Percentiles rank a stretch among this genome's conserved stretches.
These are phyloP conservation scores for Durotheca rogersii DNA, from an alignment of 495 filamentous ascomycete genomes.

Conservation along the genomic window DNA sequence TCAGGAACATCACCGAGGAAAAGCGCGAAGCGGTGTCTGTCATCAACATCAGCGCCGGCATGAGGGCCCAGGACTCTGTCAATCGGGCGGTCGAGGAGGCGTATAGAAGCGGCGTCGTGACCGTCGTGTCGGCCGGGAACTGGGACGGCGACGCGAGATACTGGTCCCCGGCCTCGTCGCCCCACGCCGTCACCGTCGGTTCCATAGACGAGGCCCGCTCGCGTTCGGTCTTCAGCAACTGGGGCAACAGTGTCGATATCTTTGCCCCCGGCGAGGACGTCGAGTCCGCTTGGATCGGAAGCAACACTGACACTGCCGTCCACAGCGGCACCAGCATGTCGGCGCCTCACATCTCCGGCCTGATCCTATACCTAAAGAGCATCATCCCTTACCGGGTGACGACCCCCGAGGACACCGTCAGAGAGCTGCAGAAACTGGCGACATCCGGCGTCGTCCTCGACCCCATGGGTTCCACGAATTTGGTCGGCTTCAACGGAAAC, in stretches of 20 bases:
- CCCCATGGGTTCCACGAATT: slow-evolving; percentile 14
- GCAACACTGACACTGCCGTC: slow-evolving; percentile 34
- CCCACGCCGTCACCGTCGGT: slow-evolving; percentile 59
- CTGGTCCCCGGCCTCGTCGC: slow-evolving; percentile 56
- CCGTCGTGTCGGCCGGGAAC: slow-evolving; percentile 56
- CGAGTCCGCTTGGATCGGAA: slow-evolving; percentile 51
- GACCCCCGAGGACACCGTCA: slow-evolving; percentile 10
- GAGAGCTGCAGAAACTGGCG: slow-evolving; percentile 12
- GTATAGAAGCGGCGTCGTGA: slow-evolving; percentile 48
- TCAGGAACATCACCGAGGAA: slow-evolving; percentile 43
- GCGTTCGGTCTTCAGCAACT: slow-evolving; percentile 61
- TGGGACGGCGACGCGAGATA: slow-evolving; percentile 36
- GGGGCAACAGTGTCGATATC: slow-evolving; percentile 56
- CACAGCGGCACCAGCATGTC: slow-evolving; percentile 39
- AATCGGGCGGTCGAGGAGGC: slow-evolving; percentile 51
- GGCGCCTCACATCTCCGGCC: slow-evolving; percentile 38
- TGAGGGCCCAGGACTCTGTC: slow-evolving; percentile 46
- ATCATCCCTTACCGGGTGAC: slow-evolving; percentile 23
- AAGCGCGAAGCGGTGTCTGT: slow-evolving; percentile 41
- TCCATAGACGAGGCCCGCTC: slow-evolving; percentile 46
- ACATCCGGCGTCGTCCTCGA: slow-evolving; percentile 8
- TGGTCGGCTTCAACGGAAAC: slow-evolving; percentile 22
- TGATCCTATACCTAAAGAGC: slow-evolving; percentile 23
- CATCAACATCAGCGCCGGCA: slow-evolving; percentile 51
- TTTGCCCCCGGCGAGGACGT: slow-evolving; percentile 59